phyloP scores from a whole-genome alignment of 2,329 filamentous ascomycete species.

The Golovinomyces cichoracearum region DNA sequence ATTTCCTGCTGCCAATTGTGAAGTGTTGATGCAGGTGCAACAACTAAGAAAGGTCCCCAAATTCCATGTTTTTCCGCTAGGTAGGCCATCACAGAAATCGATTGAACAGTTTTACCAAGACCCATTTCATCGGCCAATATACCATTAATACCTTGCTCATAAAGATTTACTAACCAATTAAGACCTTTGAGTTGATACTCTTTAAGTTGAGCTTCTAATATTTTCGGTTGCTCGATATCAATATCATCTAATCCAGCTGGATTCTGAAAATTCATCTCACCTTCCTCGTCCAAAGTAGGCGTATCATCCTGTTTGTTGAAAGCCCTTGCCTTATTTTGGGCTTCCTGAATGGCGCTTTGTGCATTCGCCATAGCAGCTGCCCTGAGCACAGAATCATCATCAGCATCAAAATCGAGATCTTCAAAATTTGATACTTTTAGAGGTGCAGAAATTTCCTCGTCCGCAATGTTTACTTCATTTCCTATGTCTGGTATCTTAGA shows the following conservation, averaged over 20 bases:
- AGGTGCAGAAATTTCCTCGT: conserved; percentile 25
- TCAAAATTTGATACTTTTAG: conserved; percentile 81
- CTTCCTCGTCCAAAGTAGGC: conserved; percentile 59
- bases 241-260: conserved; percentile 84
- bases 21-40: conserved; percentile 80
- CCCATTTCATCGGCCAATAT: conserved; percentile 98
- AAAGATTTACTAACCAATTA: conserved; percentile 96
- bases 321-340: conserved; percentile 70
- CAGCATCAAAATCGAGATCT: conserved; percentile 81
- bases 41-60: conserved; percentile 92
- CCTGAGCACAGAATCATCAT: conserved; percentile 59
- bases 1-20: conserved; percentile 99
- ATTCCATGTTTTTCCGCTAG: conserved; percentile 92
- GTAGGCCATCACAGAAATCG: conserved; percentile 97
- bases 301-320: conserved; percentile 54
- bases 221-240: conserved; percentile 77
- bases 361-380: conserved; percentile 84
- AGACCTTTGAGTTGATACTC: conserved; percentile 98
- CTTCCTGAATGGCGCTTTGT: conserved; percentile 82
- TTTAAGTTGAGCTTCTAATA: conserved; percentile 82
- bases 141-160: conserved; percentile 98
- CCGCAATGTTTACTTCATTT: conserved; percentile 21
- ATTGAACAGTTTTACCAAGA: conserved; percentile 96
- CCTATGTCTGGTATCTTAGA: conserved; percentile 22
- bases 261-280: conserved; percentile 99